Conservation (phyloP, 345 rosid genomes). For the Eucalyptus tenuipes region DNA sequence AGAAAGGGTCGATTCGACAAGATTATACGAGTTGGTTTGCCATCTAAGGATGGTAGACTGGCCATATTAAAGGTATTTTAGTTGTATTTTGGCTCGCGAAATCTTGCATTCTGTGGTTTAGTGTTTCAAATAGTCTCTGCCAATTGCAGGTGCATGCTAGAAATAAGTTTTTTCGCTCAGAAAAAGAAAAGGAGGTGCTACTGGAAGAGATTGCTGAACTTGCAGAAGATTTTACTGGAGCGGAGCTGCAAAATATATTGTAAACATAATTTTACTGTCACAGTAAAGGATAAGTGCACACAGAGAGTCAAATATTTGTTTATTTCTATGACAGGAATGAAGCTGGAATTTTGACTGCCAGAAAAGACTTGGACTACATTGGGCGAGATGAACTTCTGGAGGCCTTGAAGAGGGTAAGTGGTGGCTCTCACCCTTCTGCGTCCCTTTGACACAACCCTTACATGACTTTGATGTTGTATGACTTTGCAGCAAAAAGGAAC, state of each 20-base stretch:
- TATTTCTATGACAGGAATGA: slow-evolving; percentile 56
- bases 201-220: slow-evolving; percentile 73
- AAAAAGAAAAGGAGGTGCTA: slow-evolving; percentile 61
- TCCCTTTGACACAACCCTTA: not conserved
- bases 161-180: slow-evolving; percentile 79
- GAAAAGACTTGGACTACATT: slow-evolving; percentile 82
- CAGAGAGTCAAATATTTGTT: slow-evolving; percentile 6
- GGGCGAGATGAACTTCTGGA: slow-evolving; percentile 87
- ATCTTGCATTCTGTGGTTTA: not conserved
- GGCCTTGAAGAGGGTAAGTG: slow-evolving; percentile 78
- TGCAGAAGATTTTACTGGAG: slow-evolving; percentile 90
- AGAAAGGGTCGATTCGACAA: slow-evolving; percentile 98
- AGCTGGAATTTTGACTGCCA: slow-evolving; percentile 96
- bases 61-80: slow-evolving; percentile 68
- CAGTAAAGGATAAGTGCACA: not conserved
- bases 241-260: slow-evolving; percentile 96
- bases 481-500: slow-evolving; percentile 86
- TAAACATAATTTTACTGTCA: slow-evolving; percentile 3
- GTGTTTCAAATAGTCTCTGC: not conserved
- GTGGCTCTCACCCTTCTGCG: not conserved
- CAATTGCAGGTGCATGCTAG: slow-evolving; percentile 81
- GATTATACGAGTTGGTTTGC: slow-evolving; percentile 90
- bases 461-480: slow-evolving; percentile 1
- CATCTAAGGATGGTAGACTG: slow-evolving; percentile 86
- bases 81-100: not conserved